Evolutionary conservation across 1,284 basidiomycete genomes (phyloP), one percentile per base, ranked within the genome.

Genomic region (Papiliotrema fonsecae): DNA sequence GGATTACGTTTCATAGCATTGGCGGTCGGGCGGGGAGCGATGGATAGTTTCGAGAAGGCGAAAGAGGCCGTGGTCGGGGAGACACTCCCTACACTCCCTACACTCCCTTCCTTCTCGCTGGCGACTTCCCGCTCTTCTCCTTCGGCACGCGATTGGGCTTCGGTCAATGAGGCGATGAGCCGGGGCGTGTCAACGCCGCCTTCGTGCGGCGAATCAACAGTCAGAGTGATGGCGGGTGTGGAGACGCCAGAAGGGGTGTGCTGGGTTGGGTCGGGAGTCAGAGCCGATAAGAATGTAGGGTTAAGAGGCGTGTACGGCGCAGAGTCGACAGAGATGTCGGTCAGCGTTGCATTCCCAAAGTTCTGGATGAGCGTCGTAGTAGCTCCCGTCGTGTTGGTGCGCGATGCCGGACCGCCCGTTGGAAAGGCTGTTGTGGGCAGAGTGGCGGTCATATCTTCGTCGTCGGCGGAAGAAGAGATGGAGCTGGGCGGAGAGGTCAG

Each of bases 11-110:
- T n/a, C n/a, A n/a, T n/a, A n/a, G n/a, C n/a, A n/a, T n/a, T n/a
- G n/a, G n/a, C n/a, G n/a, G n/a, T n/a, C n/a, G n/a, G n/a, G 47
- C 64, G 62, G 7, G 55, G 49, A 18, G 61, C 65, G 52, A 58
- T 70, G 35, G 49, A 51, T 10, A 41, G 55, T 50, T 55, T 25
- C 34, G 47, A 16, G 13, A 52, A 28, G 1, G 43, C 31, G 34
- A 13, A 25, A 9, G 50, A 13, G 6, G 54, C 43, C 14, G 53
- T 22, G 4, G 57, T 37, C 34, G n/a, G n/a, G n/a, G n/a, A n/a
- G n/a, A n/a, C n/a, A n/a, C n/a, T n/a, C n/a, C n/a, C n/a, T n/a
- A n/a, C n/a, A n/a, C n/a, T n/a, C n/a, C n/a, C n/a, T n/a, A n/a
- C n/a, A n/a, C n/a, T n/a, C n/a, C n/a, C n/a, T n/a, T n/a, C n/a